Conservation (phyloP, 2,329 filamentous ascomycete genomes). For the Aphanocladium album region DNA sequence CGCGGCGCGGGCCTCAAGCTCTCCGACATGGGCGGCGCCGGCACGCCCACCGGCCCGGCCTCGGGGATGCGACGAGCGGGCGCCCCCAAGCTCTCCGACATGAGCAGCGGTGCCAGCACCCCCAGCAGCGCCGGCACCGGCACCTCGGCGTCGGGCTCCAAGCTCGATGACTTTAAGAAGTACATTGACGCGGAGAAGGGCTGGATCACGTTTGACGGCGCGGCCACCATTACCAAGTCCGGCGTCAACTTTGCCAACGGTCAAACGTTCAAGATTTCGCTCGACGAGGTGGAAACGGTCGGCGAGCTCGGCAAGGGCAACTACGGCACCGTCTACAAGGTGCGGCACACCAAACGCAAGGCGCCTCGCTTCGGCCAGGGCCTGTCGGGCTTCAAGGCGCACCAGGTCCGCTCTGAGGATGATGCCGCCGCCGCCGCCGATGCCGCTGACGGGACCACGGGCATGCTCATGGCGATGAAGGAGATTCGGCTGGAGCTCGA, state of each 20-base stretch:
- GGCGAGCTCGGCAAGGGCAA: constrained; percentile 96
- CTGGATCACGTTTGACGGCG: constrained; percentile 86
- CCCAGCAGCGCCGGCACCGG: constrained; percentile 16
- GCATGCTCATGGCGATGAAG: constrained; percentile 97
- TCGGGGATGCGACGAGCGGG: constrained; percentile 26
- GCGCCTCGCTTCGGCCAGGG: constrained; percentile 56
- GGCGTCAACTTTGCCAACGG: constrained; percentile 92
- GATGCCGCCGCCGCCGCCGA: constrained; percentile 26
- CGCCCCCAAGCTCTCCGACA: constrained; percentile 41
- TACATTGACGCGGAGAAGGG: constrained; percentile 90
- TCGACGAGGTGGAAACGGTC: constrained; percentile 90
- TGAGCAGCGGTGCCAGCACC: constrained; percentile 22
- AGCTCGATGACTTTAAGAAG: constrained; percentile 60
- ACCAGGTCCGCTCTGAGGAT: constrained; percentile 25
- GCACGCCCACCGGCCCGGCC: constrained; percentile 23
- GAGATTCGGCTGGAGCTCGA: constrained; percentile 94
- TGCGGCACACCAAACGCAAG: constrained; percentile 70
- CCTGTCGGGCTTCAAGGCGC: constrained; percentile 43
- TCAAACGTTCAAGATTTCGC: constrained; percentile 83
- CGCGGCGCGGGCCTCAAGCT: constrained; percentile 55
- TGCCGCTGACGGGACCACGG: constrained; percentile 47
- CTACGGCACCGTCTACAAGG: constrained; percentile 97
- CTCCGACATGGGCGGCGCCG: constrained; percentile 40
- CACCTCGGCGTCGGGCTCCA: constrained; percentile 35
- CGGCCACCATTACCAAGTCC: constrained; percentile 80